Evolutionary conservation across 2,329 filamentous ascomycete genomes (phyloP), one percentile per base, ranked within the genome.

Genomic region (Diaporthe caulivora): DNA sequence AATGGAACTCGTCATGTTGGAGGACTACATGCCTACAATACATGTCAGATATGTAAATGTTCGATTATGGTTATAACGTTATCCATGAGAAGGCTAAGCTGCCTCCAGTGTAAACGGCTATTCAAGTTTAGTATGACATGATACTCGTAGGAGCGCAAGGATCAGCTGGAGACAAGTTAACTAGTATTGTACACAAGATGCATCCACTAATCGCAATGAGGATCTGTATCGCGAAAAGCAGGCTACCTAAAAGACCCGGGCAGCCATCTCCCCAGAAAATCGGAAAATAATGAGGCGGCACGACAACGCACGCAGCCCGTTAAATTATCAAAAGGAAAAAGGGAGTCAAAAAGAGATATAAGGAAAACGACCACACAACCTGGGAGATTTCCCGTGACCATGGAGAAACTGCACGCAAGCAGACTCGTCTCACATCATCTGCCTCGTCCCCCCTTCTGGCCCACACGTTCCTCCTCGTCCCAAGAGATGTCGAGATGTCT

Each of bases 161-260:
- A 29, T 54, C 15, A 42, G 44, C 49, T 54, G 67, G 71, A 75
- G 71, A 73, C 73, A 75, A 71, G 58, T 67, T 62, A 62, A 73
- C 73, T 75, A 62, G 57, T 75, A 75, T 73, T 73, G 71, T 75
- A 75, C 73, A 75, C 64, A 74, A 72, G 70, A 70, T 72, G 73
- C 31, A 71, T 71, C 73, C 47, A 62, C 72, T 69, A 64, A 71
- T 69, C 70, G 62, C 72, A 72, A 64, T 62, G 60, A 68, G 57
- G 31, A 62, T 62, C 53, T 53, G 53, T 74, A 74, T 65, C 69
- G 44, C 60, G 72, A 72, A 58, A 53, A 74, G 69, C 47, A 60
- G 49, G 72, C 65, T 73, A 73, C 72, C 57, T 65, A 71, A 51
- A 37, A 53, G 55, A 55, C 53, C 72, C 68, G 51, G 60, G 72